phyloP scores from a whole-genome alignment of 108 stramenopile species.

The Mayamaea pseudoterrestris region DNA sequence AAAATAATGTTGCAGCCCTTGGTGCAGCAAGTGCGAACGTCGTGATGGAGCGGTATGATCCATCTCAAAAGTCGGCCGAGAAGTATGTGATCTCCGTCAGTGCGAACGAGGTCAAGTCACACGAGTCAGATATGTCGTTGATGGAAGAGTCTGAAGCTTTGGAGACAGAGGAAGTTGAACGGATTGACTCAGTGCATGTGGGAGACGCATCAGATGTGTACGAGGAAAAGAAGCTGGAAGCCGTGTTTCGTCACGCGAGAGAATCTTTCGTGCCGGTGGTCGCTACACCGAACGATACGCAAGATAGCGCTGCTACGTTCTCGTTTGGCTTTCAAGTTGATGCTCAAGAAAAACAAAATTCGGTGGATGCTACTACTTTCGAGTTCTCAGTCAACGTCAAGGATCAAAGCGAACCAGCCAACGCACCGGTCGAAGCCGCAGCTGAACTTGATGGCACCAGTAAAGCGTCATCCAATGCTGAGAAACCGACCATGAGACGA shows the following conservation, averaged over 20 bases:
- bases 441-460: conserved; percentile 1
- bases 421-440: not conserved
- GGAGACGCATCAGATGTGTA: conserved; percentile 26
- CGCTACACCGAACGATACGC: not conserved
- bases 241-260: conserved; percentile 60
- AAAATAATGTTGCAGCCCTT: not conserved
- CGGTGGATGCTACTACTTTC: not conserved
- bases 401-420: not conserved
- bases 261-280: conserved; percentile 3
- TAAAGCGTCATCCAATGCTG: conserved; percentile 2
- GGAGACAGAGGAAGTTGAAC: conserved; percentile 5
- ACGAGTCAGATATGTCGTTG: conserved; percentile 3
- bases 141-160: conserved; percentile 16
- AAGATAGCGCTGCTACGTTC: conserved; percentile 13
- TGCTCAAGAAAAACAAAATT: not conserved
- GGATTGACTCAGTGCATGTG: conserved; percentile 4
- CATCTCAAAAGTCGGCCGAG: conserved; percentile 28
- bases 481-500: conserved; percentile 7
- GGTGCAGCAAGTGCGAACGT: too few species aligned
- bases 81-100: conserved; percentile 16
- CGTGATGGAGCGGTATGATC: conserved; percentile 55
- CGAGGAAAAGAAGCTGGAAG: conserved; percentile 58
- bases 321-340: conserved; percentile 45
- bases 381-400: not conserved
- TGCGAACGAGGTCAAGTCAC: not conserved